Percentiles rank a stretch among this genome's conserved stretches.
Evolutionary conservation across 2,329 filamentous ascomycete species (phyloP).

Genomic region (Microcyclospora tardicrescens): DNA sequence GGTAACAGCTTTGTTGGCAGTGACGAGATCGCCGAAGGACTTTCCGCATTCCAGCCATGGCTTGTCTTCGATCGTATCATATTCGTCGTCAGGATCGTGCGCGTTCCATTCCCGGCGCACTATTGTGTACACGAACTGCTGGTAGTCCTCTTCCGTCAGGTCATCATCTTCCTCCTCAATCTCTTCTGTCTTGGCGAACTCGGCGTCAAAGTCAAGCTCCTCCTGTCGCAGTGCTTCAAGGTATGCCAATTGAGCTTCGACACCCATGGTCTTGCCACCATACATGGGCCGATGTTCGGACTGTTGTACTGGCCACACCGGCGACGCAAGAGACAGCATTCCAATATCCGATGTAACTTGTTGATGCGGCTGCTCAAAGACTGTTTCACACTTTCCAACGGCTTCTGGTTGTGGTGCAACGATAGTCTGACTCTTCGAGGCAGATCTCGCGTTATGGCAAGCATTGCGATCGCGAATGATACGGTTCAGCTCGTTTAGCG

Average conservation of each 20-base stretch:
- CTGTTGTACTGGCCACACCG: not conserved
- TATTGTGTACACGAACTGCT: slow-evolving; percentile 6
- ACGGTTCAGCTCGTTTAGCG: slow-evolving; percentile 5
- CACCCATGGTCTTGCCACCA: slow-evolving; percentile 10
- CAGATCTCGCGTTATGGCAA: not conserved
- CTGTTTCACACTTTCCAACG: not conserved
- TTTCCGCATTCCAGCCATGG: slow-evolving; percentile 4
- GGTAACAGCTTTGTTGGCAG: slow-evolving; percentile 2
- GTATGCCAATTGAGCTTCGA: slow-evolving; percentile 1
- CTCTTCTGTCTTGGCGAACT: not conserved
- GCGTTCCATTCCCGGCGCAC: slow-evolving; percentile 4
- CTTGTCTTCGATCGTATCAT: slow-evolving; percentile 1
- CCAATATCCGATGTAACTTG: not conserved
- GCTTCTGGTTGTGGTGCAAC: not conserved
- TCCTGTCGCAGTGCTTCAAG: slow-evolving; percentile 1
- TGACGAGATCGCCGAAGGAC: not conserved
- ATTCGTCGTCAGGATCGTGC: slow-evolving; percentile 2
- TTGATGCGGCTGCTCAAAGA: not conserved
- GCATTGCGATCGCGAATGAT: slow-evolving; percentile 1
- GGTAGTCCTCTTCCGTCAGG: slow-evolving; percentile 3
- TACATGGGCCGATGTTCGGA: slow-evolving; percentile 2
- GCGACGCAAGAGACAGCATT: not conserved
- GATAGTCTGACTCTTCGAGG: not conserved
- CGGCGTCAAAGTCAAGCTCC: slow-evolving; percentile 1
- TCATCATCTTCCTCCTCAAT: slow-evolving; percentile 2